These are phyloP conservation scores for Chlamydomonas asymmetrica DNA, from an alignment of 139 green algal species.

Conservation along the genomic window DNA sequence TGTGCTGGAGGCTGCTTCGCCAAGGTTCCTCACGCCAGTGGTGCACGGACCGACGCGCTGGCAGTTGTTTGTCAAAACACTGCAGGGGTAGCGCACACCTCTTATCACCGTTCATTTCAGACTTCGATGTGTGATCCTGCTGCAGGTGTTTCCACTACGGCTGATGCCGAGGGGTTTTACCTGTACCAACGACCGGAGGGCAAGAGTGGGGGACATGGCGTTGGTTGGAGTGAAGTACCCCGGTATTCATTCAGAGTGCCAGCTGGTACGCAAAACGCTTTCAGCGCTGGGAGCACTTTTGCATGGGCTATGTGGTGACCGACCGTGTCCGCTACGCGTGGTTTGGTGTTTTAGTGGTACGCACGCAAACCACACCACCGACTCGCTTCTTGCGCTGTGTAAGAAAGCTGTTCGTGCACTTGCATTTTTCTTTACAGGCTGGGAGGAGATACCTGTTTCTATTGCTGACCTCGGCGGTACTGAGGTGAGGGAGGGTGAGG, in stretches of 20 bases:
- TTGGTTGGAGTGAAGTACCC: conserved; percentile 88
- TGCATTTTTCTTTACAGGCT: too few species aligned
- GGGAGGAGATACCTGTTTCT: conserved; percentile 87
- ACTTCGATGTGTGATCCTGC: neutral
- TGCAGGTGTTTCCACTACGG: conserved; percentile 44
- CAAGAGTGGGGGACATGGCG: conserved; percentile 84
- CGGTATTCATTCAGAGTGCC: conserved; percentile 85
- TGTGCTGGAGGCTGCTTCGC: too few species aligned
- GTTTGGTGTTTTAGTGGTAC: too few species aligned
- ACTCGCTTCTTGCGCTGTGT: too few species aligned
- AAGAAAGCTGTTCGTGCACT: too few species aligned
- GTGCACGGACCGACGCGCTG: neutral
- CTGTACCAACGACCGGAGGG: conserved; percentile 82
- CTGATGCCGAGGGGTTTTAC: conserved; percentile 68
- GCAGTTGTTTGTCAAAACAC: neutral
- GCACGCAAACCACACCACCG: too few species aligned
- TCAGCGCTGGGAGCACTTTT: too few species aligned
- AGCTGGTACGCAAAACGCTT: too few species aligned
- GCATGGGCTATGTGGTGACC: too few species aligned
- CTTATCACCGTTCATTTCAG: neutral
- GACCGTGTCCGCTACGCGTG: too few species aligned
- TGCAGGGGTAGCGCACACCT: neutral
- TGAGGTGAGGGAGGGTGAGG: conserved; percentile 53
- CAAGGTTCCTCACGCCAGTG: neutral
- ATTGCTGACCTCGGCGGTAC: conserved; percentile 96